Conservation (phyloP, 1,139 yeast genomes). For the Magnusiomyces suaveolens region DNA sequence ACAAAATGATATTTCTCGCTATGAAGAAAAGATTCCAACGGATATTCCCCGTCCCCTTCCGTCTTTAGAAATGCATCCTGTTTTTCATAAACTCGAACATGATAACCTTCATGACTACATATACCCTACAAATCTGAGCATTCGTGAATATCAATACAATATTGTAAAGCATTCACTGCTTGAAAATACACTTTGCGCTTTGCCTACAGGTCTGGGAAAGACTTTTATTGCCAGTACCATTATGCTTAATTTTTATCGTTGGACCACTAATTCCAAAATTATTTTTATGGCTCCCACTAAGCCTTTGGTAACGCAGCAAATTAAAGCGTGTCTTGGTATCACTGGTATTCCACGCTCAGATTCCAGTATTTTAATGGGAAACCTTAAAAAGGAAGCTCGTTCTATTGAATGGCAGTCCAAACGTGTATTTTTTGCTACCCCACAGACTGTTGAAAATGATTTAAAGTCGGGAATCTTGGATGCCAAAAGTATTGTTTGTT, state of each 20-base stretch:
- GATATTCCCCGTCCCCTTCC: background rate
- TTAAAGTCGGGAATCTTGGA: slow-evolving; percentile 61
- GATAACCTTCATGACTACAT: slow-evolving; percentile 44
- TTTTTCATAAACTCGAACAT: slow-evolving; percentile 37
- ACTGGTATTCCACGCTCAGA: slow-evolving; percentile 72
- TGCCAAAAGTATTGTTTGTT: slow-evolving; percentile 62
- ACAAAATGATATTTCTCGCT: background rate
- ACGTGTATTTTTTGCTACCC: slow-evolving; percentile 86
- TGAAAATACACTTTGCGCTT: slow-evolving; percentile 71
- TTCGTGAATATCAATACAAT: slow-evolving; percentile 79
- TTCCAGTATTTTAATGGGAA: slow-evolving; percentile 73
- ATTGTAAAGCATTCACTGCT: slow-evolving; percentile 66
- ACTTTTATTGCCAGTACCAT: slow-evolving; percentile 93
- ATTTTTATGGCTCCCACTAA: slow-evolving; percentile 95
- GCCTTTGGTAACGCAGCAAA: slow-evolving; percentile 96
- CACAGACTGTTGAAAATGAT: slow-evolving; percentile 93
- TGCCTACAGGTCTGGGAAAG: slow-evolving; percentile 96
- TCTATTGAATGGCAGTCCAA: slow-evolving; percentile 65
- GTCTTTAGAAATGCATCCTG: background rate
- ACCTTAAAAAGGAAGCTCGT: slow-evolving; percentile 32
- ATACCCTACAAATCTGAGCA: slow-evolving; percentile 77
- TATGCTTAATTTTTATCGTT: slow-evolving; percentile 78
- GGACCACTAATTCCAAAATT: slow-evolving; percentile 70
- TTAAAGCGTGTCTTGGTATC: slow-evolving; percentile 81
- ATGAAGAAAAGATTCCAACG: background rate